Base-by-base conservation (phyloP, 1,284 basidiomycete genomes). In the Marasmius tenuissimus region DNA sequence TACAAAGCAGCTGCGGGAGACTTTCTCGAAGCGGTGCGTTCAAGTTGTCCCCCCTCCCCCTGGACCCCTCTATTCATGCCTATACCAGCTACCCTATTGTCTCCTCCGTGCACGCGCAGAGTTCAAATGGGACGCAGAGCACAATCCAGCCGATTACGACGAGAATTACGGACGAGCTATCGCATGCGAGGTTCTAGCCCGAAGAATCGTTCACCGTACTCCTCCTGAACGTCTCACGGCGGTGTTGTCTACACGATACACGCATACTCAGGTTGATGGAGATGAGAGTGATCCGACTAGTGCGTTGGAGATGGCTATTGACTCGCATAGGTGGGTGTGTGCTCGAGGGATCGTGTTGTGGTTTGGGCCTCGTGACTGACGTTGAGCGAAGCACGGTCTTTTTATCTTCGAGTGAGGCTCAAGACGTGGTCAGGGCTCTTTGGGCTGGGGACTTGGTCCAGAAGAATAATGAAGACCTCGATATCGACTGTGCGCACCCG, bases 171-270 rank as follows among this genome's bases (percentile, higher is more conserved):
- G 89, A 65, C 83, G 95, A 78, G 88, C 91, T 51, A 82, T 83
- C 37, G 91, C 95, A 2, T 97, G 95, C 69, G 95, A 97, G 75
- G 91, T 93, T 1, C 78, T 97, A 16, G 96, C 96, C 4, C 85
- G 94, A 57, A 81, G 89, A 61, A 87, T 96, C 57, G 82, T 96
- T 10, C 92, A 95, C 71, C 74, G 81, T 45, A 73, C 86, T 10
- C 78, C 88, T 0, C 76, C 79, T 6, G 92, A 94, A 57, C 82
- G 83, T 57, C 75, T 94, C 33, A 81, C 84, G 57, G 75, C 79
- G 3, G 84, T 94, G 66, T 89, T 96, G 87, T 88, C 89, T 8
- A 88, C 86, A 5, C 84, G 96, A 1, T 96, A 88, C 75, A 83
- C 84, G 57, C 87, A 91, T 69, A 76, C 80, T 52, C 88, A 94